Conservation (phyloP, 2,329 filamentous ascomycete genomes). For the Geosmithia flava region DNA sequence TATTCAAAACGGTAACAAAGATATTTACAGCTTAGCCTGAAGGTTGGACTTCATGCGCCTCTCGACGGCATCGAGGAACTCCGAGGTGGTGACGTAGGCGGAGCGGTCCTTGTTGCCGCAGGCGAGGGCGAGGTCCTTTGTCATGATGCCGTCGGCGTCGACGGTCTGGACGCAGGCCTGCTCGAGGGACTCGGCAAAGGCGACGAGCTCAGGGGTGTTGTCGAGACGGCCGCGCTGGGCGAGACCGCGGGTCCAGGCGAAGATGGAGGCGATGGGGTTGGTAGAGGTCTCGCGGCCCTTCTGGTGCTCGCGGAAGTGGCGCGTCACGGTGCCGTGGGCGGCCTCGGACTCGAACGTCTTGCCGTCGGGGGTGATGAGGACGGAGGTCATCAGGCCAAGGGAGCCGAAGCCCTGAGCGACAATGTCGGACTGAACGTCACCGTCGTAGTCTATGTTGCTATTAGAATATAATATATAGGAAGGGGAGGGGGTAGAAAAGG, state of each 20-base stretch:
- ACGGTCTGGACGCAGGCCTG: constrained; percentile 90
- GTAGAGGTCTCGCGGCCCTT: constrained; percentile 96
- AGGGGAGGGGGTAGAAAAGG: not conserved
- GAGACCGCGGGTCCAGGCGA: constrained; percentile 94
- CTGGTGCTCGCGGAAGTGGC: constrained; percentile 98
- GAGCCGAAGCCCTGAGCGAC: constrained; percentile 97
- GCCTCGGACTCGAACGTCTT: constrained; percentile 97
- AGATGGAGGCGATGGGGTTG: constrained; percentile 98
- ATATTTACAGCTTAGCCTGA: constrained; percentile 60
- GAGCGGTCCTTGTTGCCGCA: constrained; percentile 76
- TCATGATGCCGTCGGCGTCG: constrained; percentile 92
- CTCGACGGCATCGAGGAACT: constrained; percentile 92
- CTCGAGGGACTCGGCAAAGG: constrained; percentile 87
- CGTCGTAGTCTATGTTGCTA: constrained; percentile 69
- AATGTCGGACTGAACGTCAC: constrained; percentile 97
- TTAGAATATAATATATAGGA: constrained; percentile 3
- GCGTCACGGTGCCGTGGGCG: constrained; percentile 94
- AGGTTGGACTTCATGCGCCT: constrained; percentile 70
- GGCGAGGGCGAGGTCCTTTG: constrained; percentile 94
- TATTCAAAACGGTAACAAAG: not conserved
- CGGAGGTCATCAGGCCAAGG: constrained; percentile 95
- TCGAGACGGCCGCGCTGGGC: constrained; percentile 89
- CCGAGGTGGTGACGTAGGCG: constrained; percentile 81
- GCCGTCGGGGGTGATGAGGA: constrained; percentile 91
- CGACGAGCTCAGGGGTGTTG: constrained; percentile 78